These are phyloP conservation scores for Saccharomycopsis javanensis DNA, from an alignment of 805 yeast genomes.

Conservation along the genomic window DNA sequence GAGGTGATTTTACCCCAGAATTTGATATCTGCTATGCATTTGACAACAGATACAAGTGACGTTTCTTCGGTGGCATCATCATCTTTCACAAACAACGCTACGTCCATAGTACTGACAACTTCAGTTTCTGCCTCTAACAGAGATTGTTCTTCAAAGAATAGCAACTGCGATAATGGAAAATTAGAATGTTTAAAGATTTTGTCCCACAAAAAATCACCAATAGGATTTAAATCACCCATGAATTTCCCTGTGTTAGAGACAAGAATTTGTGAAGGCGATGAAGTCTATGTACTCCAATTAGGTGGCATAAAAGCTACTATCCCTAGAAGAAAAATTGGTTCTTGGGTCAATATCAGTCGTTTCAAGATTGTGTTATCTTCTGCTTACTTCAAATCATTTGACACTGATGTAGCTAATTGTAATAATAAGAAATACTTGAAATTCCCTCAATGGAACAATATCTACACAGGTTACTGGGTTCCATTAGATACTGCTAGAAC, in stretches of 20 bases:
- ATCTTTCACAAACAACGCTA: background rate
- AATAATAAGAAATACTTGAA: background rate
- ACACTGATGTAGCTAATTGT: background rate
- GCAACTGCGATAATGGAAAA: background rate
- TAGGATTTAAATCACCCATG: background rate
- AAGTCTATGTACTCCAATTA: constrained; percentile 12
- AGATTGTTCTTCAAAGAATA: background rate
- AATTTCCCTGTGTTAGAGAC: background rate
- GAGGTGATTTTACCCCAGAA: too few relatives aligned
- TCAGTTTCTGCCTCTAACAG: background rate
- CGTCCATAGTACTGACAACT: background rate
- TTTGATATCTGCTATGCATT: too few relatives aligned
- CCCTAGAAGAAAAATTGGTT: constrained; percentile 21
- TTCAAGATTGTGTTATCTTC: constrained; percentile 12
- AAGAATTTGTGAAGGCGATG: constrained; percentile 13
- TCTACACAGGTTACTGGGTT: constrained; percentile 22
- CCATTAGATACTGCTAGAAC: constrained; percentile 21
- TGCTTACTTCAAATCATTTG: constrained; percentile 3
- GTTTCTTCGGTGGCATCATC: background rate
- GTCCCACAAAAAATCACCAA: background rate
- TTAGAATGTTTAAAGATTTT: background rate
- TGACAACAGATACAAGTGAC: background rate
- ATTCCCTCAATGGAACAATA: background rate
- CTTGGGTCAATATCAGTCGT: constrained; percentile 22
- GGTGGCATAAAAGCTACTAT: constrained; percentile 11